Base-by-base conservation (phyloP, 306 rosid species). In the Vigna mungo region DNA sequence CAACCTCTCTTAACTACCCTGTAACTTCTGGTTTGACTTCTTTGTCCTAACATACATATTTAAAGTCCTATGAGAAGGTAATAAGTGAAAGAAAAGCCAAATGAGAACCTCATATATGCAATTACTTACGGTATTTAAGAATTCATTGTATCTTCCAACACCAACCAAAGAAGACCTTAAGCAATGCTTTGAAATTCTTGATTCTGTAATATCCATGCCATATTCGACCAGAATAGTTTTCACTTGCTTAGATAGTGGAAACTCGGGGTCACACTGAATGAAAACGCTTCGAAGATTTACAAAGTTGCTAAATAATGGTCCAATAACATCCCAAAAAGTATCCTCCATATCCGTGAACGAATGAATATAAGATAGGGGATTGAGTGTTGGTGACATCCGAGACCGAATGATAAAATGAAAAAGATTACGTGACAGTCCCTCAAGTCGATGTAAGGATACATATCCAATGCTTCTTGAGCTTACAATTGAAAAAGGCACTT, bases 131-230 rank as follows among this genome's bases (percentile, higher is more conserved):
- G 53, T 48, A 10, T 48, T 5, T 17, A 48, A 48, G 53, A 48
- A 16, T 5, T 48, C 18, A 3, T 10, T 0, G 43, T 41, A 46
- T n/a, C 21, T 62, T 15, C 82, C 82, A 25, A 78, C 34, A 32
- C 36, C 27, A 58, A 78, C 48, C 36, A 78, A 9, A 46, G 18
- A 30, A 34, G n/a, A 69, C 34, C 36, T 69, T 30, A 32, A 18
- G 27, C 70, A 18, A 78, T 44, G 4, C 9, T 37, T 2, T 68
- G 69, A n/a, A 56, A 32, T 9, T 55, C 30, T 39, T 14, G 46
- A 30, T 44, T 44, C n/a, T 34, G 9, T 11, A 8, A 7, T 18
- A 43, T 78, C 43, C 17, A 6, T 7, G 9, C 6, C 41, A 49
- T 37, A 15, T 48, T 39, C 43, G 0, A 39, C 43, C 58, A 52